Percentiles rank a stretch among this genome's conserved stretches.
These are phyloP conservation scores for Colletotrichum sp. DNA, from an alignment of 2,329 filamentous ascomycete genomes.

Conservation along the genomic window DNA sequence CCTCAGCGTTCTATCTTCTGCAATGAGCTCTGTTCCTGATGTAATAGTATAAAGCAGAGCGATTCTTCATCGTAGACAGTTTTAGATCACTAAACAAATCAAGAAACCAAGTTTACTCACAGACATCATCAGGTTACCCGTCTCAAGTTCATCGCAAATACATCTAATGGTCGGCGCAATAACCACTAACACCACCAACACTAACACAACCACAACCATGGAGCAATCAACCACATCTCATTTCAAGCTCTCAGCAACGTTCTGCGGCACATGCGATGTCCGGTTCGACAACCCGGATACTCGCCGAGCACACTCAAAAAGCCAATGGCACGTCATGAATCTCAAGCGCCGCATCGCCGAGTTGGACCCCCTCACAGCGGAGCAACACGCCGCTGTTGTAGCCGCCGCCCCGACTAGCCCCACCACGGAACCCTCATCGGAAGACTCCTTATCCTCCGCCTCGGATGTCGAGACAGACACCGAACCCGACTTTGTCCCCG, in stretches of 20 bases:
- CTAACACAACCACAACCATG: background rate
- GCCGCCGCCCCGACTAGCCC: background rate
- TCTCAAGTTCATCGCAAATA: background rate
- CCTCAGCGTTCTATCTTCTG: background rate
- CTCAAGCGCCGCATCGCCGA: constrained; percentile 17
- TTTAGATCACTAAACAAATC: background rate
- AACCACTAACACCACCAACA: background rate
- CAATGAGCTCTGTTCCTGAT: background rate
- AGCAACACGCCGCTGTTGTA: background rate
- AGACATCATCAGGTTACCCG: background rate
- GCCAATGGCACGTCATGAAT: constrained; percentile 16
- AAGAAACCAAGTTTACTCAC: background rate
- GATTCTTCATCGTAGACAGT: accelerated
- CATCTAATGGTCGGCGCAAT: background rate
- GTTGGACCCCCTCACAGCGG: background rate
- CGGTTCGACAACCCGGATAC: constrained; percentile 6
- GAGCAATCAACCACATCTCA: background rate
- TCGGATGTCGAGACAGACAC: background rate
- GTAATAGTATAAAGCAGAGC: background rate
- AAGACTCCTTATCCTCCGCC: background rate
- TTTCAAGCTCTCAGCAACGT: constrained; percentile 14
- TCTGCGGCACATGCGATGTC: constrained; percentile 13
- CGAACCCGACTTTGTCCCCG: constrained; percentile 25
- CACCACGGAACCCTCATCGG: background rate
- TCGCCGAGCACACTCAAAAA: constrained; percentile 13